phyloP scores from a whole-genome alignment of 2,329 filamentous ascomycete species.

The Sporothrix inflata region DNA sequence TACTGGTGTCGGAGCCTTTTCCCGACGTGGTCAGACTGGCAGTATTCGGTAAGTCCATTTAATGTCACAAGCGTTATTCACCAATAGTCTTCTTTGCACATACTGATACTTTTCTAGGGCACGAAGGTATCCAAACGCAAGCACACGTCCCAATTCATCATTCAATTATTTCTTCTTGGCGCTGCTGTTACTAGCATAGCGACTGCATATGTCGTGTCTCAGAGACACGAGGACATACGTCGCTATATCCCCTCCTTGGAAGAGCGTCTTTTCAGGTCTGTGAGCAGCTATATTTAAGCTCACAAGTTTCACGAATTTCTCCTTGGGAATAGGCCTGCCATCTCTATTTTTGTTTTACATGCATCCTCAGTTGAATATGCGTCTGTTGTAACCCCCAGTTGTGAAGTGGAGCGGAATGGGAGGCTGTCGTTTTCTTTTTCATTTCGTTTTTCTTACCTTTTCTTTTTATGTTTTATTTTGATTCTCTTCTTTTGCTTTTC shows the following conservation, averaged over 20 bases:
- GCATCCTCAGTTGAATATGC: too few relatives aligned
- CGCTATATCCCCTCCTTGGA: not conserved
- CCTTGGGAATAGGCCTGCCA: too few relatives aligned
- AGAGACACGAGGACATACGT: not conserved
- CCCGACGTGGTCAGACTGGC: conserved; percentile 13
- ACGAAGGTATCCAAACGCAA: not conserved
- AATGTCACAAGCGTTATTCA: not conserved
- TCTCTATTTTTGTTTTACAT: too few relatives aligned
- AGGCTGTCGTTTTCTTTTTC: too few relatives aligned
- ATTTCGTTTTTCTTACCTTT: too few relatives aligned
- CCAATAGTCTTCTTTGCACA: not conserved
- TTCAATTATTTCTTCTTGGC: not conserved
- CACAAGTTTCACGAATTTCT: too few relatives aligned
- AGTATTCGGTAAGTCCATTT: not conserved
- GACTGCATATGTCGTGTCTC: not conserved
- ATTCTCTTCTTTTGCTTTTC: too few relatives aligned
- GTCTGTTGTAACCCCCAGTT: too few relatives aligned
- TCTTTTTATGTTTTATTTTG: too few relatives aligned
- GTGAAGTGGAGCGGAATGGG: too few relatives aligned
- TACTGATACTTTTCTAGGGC: not conserved
- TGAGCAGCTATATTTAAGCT: too few relatives aligned
- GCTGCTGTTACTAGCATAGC: not conserved
- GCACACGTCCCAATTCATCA: not conserved
- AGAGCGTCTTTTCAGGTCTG: not conserved
- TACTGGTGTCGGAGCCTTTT: conserved; percentile 10